Evolutionary conservation across 257 asterid species (phyloP).

Genomic region (Echites panduratus): DNA sequence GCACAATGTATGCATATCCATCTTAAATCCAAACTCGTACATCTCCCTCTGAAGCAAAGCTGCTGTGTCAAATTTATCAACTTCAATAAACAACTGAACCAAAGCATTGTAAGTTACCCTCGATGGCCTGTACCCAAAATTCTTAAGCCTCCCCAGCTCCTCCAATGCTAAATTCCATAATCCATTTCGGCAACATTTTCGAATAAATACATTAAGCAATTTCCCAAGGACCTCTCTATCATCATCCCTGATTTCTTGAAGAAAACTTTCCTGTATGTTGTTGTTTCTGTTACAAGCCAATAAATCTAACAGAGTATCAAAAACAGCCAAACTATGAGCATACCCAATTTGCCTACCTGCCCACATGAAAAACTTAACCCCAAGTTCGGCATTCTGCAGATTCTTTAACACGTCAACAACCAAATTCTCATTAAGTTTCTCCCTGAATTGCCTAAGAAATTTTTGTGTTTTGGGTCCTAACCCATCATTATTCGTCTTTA

Average conservation of each 20-base stretch:
- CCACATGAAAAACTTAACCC: slow-evolving; percentile 86
- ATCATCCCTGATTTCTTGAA: slow-evolving; percentile 51
- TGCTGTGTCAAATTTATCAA: slow-evolving; percentile 59
- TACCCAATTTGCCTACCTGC: slow-evolving; percentile 95
- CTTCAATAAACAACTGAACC: slow-evolving; percentile 69
- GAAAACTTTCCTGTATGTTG: slow-evolving; percentile 34
- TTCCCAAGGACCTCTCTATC: slow-evolving; percentile 65
- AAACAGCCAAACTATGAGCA: slow-evolving; percentile 55
- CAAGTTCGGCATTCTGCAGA: slow-evolving; percentile 55
- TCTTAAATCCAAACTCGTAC: slow-evolving; percentile 52
- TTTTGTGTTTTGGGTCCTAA: slow-evolving; percentile 69
- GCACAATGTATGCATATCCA: slow-evolving; percentile 61
- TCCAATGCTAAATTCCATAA: slow-evolving; percentile 85
- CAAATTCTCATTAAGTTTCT: slow-evolving; percentile 52
- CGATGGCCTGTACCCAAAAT: slow-evolving; percentile 71
- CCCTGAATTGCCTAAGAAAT: slow-evolving; percentile 66
- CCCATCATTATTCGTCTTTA: slow-evolving; percentile 44
- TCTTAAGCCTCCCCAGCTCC: slow-evolving; percentile 85
- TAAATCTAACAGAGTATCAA: slow-evolving; percentile 63
- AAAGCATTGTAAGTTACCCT: slow-evolving; percentile 63
- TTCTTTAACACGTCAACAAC: slow-evolving; percentile 65
- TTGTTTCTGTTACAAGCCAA: slow-evolving; percentile 33
- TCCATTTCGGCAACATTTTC: slow-evolving; percentile 73
- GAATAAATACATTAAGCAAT: slow-evolving; percentile 70
- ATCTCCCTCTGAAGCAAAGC: slow-evolving; percentile 75